A percentile compares a stretch with the other conserved stretches of the same genome.
Evolutionary conservation across 192 early-diverging fungal species (phyloP).

Genomic region (Spizellomyces sp.): DNA sequence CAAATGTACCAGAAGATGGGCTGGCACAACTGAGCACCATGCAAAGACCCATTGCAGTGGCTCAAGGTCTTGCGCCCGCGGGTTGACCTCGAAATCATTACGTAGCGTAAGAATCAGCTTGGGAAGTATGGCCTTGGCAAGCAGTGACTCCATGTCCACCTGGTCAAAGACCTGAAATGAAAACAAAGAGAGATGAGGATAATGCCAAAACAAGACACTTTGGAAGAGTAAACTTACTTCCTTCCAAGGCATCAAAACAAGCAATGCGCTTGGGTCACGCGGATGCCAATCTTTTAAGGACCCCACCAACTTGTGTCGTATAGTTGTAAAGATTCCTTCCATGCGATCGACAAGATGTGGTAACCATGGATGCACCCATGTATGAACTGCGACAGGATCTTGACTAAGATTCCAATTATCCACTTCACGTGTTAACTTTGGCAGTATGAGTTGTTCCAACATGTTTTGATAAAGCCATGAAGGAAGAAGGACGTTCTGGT

Average conservation of each 20-base stretch:
- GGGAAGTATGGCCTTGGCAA: slow-evolving; percentile 68
- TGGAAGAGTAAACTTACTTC: slow-evolving; percentile 27
- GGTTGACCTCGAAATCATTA: slow-evolving; percentile 71
- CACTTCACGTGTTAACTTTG: slow-evolving; percentile 70
- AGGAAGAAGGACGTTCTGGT: slow-evolving; percentile 53
- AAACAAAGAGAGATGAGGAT: neutral
- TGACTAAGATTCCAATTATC: slow-evolving; percentile 64
- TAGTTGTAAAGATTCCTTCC: slow-evolving; percentile 49
- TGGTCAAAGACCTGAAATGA: slow-evolving; percentile 50
- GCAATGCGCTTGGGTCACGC: slow-evolving; percentile 40
- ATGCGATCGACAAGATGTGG: slow-evolving; percentile 59
- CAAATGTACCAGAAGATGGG: slow-evolving; percentile 57
- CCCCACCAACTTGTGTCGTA: slow-evolving; percentile 64
- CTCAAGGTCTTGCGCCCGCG: slow-evolving; percentile 67
- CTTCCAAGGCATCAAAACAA: slow-evolving; percentile 63
- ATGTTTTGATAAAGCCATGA: slow-evolving; percentile 74
- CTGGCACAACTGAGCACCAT: slow-evolving; percentile 62
- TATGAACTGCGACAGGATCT: slow-evolving; percentile 63
- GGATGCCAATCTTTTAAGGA: slow-evolving; percentile 68
- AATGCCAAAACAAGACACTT: neutral
- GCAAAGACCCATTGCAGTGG: slow-evolving; percentile 63
- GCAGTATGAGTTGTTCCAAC: slow-evolving; percentile 76
- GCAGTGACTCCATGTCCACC: slow-evolving; percentile 61
- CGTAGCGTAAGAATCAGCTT: slow-evolving; percentile 65
- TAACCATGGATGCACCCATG: slow-evolving; percentile 84